Percentiles rank a stretch among this genome's conserved stretches.
These are phyloP conservation scores for Nemania sp. DNA, from an alignment of 2,329 filamentous ascomycete species.

Conservation along the genomic window DNA sequence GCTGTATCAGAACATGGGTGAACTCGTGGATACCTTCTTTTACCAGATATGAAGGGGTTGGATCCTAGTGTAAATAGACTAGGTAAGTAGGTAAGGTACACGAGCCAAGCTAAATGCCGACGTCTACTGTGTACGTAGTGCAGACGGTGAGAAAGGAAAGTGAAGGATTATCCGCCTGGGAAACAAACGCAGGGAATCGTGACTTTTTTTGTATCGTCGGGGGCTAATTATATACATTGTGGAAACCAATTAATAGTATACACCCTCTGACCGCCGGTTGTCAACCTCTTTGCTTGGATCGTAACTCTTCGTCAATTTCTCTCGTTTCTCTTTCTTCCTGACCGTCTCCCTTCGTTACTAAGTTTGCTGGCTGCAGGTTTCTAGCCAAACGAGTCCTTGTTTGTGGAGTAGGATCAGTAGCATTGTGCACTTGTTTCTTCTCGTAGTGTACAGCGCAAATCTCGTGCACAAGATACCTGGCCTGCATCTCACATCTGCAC, in stretches of 20 bases:
- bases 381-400: conserved; percentile 28
- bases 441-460: conserved; percentile 25
- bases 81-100: not conserved
- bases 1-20: conserved; percentile 38
- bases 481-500: conserved; percentile 36
- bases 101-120: not conserved
- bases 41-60: conserved; percentile 20
- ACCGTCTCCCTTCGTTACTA: conserved; percentile 8
- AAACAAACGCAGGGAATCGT: conserved; percentile 9
- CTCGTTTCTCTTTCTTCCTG: conserved; percentile 5
- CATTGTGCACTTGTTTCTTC: conserved; percentile 20
- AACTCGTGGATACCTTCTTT: conserved; percentile 27
- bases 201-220: not conserved
- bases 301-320: not conserved
- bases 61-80: conserved; percentile 5
- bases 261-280: conserved; percentile 20
- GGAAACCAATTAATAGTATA: conserved; percentile 4
- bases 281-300: conserved; percentile 1
- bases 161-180: conserved; percentile 9
- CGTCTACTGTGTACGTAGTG: not conserved
- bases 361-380: conserved; percentile 16
- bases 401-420: conserved; percentile 35
- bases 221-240: conserved; percentile 19
- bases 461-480: conserved; percentile 1
- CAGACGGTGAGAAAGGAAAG: conserved; percentile 11